Base-by-base conservation (phyloP, 164 flowering plant genomes). In the Piper longum region DNA sequence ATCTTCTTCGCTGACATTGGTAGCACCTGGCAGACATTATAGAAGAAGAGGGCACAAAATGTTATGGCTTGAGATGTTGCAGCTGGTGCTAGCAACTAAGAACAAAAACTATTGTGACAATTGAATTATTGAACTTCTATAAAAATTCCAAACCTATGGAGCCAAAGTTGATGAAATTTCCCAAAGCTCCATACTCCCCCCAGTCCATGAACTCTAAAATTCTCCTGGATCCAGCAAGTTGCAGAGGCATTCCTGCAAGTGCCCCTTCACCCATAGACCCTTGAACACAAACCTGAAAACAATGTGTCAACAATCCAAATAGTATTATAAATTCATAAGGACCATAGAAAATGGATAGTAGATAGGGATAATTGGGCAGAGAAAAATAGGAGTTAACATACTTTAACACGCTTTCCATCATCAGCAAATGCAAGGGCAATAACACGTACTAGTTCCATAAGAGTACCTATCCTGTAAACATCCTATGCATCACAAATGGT, bases 241-340 rank as follows among this genome's bases (percentile, higher is more conserved):
- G 98, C 76, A 92, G 66, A 17, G 98, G 96, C 93, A 89, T 92
- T 67, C 98, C 98, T 63, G 90, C 81, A 66, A 86, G 85, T 55
- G 96, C 88, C 59, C 96, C 96, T 76, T 82, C 87, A 51, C 98
- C 98, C 98, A 92, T 92, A 12, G 96, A 89, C 60, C 98, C 96
- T 85, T 92, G 98, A 57, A 92, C 96, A 68, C 96, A 89, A 56
- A 92, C 98, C 98, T 92, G 51, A 60, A 43, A 62, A 60, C 26
- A 4, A 19, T 57, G 26, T 57, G 16, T 8, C 41, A 36, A 3
- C 4, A 41, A 18, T 40, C 11, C 62, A 16, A 41, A 40, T 7
- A 7, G n/a, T 9, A 42, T 4, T 9, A 40, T 19, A 42, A 60
- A 40, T 16, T 9, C 8, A 41, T 42, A 16, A 11, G 16, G 42